A percentile compares a stretch with the other conserved stretches of the same genome.
Evolutionary conservation across 768 basidiomycete species (phyloP).

Genomic region (Boletales sp.): DNA sequence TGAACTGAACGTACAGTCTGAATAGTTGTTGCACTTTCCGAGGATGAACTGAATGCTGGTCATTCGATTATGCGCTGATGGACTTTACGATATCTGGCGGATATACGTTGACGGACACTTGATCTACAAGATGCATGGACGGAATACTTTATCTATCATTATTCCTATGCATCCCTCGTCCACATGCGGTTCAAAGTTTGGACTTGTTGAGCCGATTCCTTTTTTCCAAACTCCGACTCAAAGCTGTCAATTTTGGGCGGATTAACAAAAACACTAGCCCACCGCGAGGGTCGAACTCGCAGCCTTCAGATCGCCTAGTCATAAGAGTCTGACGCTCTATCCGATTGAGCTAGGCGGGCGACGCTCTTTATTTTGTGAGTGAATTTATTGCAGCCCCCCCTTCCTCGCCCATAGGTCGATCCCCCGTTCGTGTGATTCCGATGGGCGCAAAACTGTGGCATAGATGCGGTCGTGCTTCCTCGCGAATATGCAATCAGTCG

Average conservation of each 20-base stretch:
- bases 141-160: constrained; percentile 21
- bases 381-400: not conserved
- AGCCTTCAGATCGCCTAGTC: constrained; percentile 52
- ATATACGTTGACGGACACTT: constrained; percentile 4
- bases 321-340: constrained; percentile 67
- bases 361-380: not conserved
- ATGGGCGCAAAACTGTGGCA: constrained; percentile 27
- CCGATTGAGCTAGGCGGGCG: constrained; percentile 66
- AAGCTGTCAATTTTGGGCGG: not conserved
- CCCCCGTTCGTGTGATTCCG: constrained; percentile 2
- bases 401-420: not conserved
- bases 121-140: constrained; percentile 10
- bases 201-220: not conserved
- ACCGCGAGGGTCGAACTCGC: constrained; percentile 65
- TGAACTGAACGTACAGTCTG: not conserved
- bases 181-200: not conserved
- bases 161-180: constrained; percentile 6
- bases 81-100: constrained; percentile 15
- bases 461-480: constrained; percentile 3
- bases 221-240: no score
- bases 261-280: constrained; percentile 37
- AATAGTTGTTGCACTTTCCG: constrained; percentile 79
- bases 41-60: constrained; percentile 43
- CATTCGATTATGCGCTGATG: constrained; percentile 19
- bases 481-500: constrained; percentile 6